phyloP scores from a whole-genome alignment of 2,329 filamentous ascomycete species.

The Fusarium torreyae region DNA sequence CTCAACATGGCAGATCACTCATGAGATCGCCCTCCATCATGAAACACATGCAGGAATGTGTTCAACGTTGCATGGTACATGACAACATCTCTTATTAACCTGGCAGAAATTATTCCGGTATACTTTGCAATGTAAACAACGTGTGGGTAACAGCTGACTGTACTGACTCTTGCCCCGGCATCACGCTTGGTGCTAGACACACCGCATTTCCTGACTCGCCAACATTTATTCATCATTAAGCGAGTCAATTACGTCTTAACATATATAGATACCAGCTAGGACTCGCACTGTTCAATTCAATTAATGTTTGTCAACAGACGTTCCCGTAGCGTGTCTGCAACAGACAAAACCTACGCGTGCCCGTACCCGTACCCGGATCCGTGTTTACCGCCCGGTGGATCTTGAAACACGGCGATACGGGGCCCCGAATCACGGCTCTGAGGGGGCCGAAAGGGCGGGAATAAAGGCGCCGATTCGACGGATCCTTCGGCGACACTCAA shows the following conservation, averaged over 20 bases:
- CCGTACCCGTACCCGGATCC: constrained; percentile 19
- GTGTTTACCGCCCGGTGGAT: constrained; percentile 18
- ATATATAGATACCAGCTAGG: neutral
- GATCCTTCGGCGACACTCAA: constrained; percentile 13
- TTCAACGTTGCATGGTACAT: constrained; percentile 9
- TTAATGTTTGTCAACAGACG: neutral
- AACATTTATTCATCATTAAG: constrained; percentile 5
- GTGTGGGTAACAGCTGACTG: constrained; percentile 15
- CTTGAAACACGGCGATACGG: constrained; percentile 40
- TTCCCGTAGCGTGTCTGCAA: neutral
- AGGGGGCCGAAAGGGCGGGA: constrained; percentile 2
- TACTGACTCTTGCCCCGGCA: neutral
- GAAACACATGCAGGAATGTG: constrained; percentile 26
- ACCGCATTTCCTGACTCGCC: constrained; percentile 19
- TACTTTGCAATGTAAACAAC: neutral
- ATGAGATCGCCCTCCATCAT: constrained; percentile 19
- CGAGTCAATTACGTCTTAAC: neutral
- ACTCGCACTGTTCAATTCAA: constrained; percentile 6
- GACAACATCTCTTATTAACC: neutral
- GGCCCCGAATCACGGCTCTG: constrained; percentile 17
- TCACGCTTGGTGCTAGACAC: constrained; percentile 4
- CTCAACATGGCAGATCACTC: neutral
- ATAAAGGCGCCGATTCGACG: constrained; percentile 26
- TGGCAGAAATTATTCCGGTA: neutral
- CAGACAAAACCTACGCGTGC: constrained; percentile 5